Evolutionary conservation across 2,329 filamentous ascomycete species (phyloP), one percentile per base, ranked within the genome.

Genomic region (Diaporthe sp.): DNA sequence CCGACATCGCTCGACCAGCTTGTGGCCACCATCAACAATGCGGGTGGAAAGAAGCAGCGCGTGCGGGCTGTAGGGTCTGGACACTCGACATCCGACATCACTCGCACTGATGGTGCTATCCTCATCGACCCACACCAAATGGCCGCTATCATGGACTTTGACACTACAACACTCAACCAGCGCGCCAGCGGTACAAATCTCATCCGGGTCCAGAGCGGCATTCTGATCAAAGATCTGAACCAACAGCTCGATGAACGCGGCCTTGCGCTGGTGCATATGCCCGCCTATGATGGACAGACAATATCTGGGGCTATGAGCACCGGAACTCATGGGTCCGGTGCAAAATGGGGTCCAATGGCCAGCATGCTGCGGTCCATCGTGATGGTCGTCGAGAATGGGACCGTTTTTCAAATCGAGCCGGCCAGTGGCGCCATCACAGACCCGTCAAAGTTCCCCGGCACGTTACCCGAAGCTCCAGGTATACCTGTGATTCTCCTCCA

Each of bases 1-100:
- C 78, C 79, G 9, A 75, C 77, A 6, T 73, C 76, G 1, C 75
- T 80, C 17, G 73, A 77, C 19, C 76, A 78, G 59, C 76, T 80
- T 1, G 78, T 79, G 12, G 68, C 58, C 27, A 72, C 78, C n/a
- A 47, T 80, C 15, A 72, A 59, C 17, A 76, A 79, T 25, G 78
- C 79, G 0, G 70, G 74, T 15, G 51, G 27, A 4, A 75, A 77
- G 4, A 51, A 32, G 7, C 75, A 77, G 47, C 77, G 77, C 1
- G 77, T 80, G 2, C 78, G 78, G 3, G 79, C 78, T 8, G 76
- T 79, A 3, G 79, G 79, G 2, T 78, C 78, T 0, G 79, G 79
- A n/a, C 79, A 80, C 66, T 76, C 78, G 4, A 79, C 79, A 10
- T 80, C 79, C 1, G 76, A 80, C 59, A 77, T 80, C 37, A 77